Base-by-base conservation (phyloP, 345 rosid species). In the Melaleuca alternifolia region DNA sequence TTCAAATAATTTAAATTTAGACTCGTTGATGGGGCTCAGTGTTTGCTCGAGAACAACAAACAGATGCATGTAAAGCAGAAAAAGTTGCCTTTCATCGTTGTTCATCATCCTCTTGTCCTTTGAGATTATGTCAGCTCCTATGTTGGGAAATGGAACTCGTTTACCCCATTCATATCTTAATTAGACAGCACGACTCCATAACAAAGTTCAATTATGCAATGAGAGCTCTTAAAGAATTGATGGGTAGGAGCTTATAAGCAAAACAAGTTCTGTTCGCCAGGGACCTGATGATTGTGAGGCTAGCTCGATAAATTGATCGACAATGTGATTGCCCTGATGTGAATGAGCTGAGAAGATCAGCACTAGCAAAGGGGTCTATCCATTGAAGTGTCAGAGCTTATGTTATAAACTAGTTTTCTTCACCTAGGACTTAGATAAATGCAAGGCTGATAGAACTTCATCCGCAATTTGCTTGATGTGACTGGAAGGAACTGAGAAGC, bases 331-430 rank as follows among this genome's bases (percentile, higher is more conserved):
- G 15, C 2, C 6, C 37, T 61, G 75, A 13, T 28, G 18, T 0
- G 0, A 61, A 61, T 3, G 37, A 61, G 0, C 20, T n/a, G 18
- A 61, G 71, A 61, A n/a, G 37, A 13, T 13, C 30, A 28, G 71
- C 37, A n/a, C 71, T n/a, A 0, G 11, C 37, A n/a, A 61, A 61
- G 71, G 16, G 18, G 20, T 1, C 71, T n/a, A 6, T 0, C 10
- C 37, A n/a, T 59, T 0, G 18, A n/a, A 13, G 37, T 11, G 37
- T 3, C 37, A 6, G 5, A 6, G 10, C 71, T n/a, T 13, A 61
- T 61, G 28, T 28, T 28, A n/a, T 14, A 61, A 61, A 4, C 37
- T 61, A 6, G 18, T 3, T 61, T n/a, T 61, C 37, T 0, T 61
- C 37, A n/a, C 0, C 71, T n/a, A 3, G 26, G 2, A 0, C 30